Percentiles rank a stretch among this genome's conserved stretches.
Evolutionary conservation across 2,329 filamentous ascomycete species (phyloP).

Genomic region (Mollisia scopiformis): DNA sequence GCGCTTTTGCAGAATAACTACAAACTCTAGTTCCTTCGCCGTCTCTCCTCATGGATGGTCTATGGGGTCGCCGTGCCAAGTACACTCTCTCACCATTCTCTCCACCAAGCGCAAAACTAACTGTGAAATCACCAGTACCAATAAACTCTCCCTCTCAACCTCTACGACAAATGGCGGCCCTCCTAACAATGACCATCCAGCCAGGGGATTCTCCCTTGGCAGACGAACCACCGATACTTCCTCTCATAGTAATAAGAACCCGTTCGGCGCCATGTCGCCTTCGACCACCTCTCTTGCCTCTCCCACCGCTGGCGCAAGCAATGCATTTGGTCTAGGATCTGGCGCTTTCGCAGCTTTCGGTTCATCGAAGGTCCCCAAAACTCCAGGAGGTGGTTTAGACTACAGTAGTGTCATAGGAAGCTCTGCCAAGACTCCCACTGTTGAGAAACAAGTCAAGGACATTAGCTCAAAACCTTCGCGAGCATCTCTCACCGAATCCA

Average conservation of each 20-base stretch:
- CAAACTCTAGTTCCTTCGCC: slow-evolving; percentile 7
- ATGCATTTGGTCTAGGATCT: slow-evolving; percentile 90
- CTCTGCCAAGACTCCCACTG: slow-evolving; percentile 54
- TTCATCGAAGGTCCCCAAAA: slow-evolving; percentile 79
- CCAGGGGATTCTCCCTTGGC: slow-evolving; percentile 66
- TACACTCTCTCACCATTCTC: slow-evolving; percentile 43
- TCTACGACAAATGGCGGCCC: slow-evolving; percentile 43
- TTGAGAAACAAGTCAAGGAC: slow-evolving; percentile 65
- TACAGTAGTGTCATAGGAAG: slow-evolving; percentile 59
- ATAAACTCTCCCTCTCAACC: slow-evolving; percentile 87
- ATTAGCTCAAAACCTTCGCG: slow-evolving; percentile 36
- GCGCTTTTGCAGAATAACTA: slow-evolving; percentile 16
- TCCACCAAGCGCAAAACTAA: slow-evolving; percentile 26
- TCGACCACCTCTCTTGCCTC: slow-evolving; percentile 72
- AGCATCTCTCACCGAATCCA: slow-evolving; percentile 49
- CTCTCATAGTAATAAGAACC: slow-evolving; percentile 75
- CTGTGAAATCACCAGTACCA: slow-evolving; percentile 40
- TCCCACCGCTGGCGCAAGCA: slow-evolving; percentile 77
- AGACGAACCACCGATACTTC: slow-evolving; percentile 77
- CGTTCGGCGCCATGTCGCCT: slow-evolving; percentile 76
- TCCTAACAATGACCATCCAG: slow-evolving; percentile 49
- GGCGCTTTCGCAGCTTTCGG: slow-evolving; percentile 98
- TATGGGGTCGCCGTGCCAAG: slow-evolving; percentile 86
- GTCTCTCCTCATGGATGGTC: slow-evolving; percentile 36
- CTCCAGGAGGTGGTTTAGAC: slow-evolving; percentile 79